A percentile compares a stretch with the other conserved stretches of the same genome.
phyloP scores from a whole-genome alignment of 1,139 yeast species.

The Trichomonascaceae sp. region DNA sequence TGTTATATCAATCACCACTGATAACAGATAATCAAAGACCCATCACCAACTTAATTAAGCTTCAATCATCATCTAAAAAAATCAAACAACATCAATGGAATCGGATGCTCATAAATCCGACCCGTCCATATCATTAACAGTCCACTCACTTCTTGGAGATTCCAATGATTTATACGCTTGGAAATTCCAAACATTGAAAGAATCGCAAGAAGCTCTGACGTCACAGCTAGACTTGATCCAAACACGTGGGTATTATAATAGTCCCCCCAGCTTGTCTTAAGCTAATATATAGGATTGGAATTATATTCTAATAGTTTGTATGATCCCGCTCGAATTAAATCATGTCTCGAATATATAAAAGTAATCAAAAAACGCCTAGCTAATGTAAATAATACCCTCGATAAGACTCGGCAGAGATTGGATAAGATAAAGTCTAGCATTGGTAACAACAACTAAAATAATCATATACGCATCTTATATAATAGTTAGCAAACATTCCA shows the following conservation, averaged over 20 bases:
- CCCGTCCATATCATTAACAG: slow-evolving; percentile 13
- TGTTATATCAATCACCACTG: too few relatives aligned
- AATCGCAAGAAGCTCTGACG: slow-evolving; percentile 24
- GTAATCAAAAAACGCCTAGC: slow-evolving; percentile 20
- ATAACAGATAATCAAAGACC: too few relatives aligned
- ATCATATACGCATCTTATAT: background rate
- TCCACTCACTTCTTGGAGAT: slow-evolving; percentile 21
- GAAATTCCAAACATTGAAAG: slow-evolving; percentile 25
- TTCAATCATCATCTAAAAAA: too few relatives aligned
- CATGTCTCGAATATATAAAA: slow-evolving; percentile 18
- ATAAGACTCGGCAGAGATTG: slow-evolving; percentile 19
- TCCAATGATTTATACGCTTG: slow-evolving; percentile 26
- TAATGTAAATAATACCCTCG: slow-evolving; percentile 17
- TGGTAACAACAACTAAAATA: background rate
- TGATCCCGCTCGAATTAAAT: slow-evolving; percentile 20
- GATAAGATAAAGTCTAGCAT: slow-evolving; percentile 13
- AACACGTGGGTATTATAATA: slow-evolving; percentile 18
- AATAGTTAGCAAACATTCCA: background rate
- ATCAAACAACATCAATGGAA: background rate
- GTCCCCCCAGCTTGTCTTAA: background rate
- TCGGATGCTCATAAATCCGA: slow-evolving; percentile 1
- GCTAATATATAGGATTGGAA: slow-evolving; percentile 17
- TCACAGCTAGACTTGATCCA: slow-evolving; percentile 22
- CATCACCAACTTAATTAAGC: background rate
- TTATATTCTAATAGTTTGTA: slow-evolving; percentile 16